phyloP scores from a whole-genome alignment of 2,329 filamentous ascomycete genomes.

The Epichloe aotearoae region DNA sequence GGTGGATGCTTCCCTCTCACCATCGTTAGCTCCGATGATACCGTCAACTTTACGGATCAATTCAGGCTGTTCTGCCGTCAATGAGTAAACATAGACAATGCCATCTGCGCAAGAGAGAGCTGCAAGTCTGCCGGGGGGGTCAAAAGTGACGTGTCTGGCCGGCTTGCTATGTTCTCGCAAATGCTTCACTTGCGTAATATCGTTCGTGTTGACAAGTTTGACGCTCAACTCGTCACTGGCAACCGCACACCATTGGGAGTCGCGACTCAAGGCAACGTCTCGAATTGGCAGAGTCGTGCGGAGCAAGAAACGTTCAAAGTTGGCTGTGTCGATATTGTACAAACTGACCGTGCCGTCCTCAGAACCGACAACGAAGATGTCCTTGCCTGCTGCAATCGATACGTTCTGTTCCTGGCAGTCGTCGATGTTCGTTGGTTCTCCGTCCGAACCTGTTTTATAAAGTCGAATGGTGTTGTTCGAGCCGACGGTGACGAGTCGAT shows the following conservation, averaged over 20 bases:
- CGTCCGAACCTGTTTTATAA: constrained; percentile 82
- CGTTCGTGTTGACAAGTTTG: constrained; percentile 71
- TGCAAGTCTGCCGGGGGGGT: constrained; percentile 62
- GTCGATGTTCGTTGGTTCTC: constrained; percentile 85
- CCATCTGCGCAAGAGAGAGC: constrained; percentile 82
- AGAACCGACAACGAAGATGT: constrained; percentile 77
- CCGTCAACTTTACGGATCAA: constrained; percentile 76
- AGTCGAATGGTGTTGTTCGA: constrained; percentile 88
- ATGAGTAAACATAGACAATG: constrained; percentile 76
- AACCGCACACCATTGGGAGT: constrained; percentile 80
- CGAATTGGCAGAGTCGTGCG: constrained; percentile 77
- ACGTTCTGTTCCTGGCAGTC: constrained; percentile 80
- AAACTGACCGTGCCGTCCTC: constrained; percentile 95
- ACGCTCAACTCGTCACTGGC: constrained; percentile 93
- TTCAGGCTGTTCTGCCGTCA: constrained; percentile 65
- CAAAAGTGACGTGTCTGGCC: constrained; percentile 86
- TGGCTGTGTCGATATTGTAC: constrained; percentile 64
- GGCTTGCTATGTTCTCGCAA: constrained; percentile 73
- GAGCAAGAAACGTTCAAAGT: constrained; percentile 69
- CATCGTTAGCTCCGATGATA: constrained; percentile 65
- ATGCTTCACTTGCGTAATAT: constrained; percentile 63
- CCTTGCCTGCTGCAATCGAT: constrained; percentile 60
- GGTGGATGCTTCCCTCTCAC: constrained; percentile 59
- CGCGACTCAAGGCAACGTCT: constrained; percentile 69
- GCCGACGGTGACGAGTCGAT: constrained; percentile 77